These are phyloP conservation scores for Gynochthodes officinalis DNA, from an alignment of 257 asterid genomes.

Conservation along the genomic window DNA sequence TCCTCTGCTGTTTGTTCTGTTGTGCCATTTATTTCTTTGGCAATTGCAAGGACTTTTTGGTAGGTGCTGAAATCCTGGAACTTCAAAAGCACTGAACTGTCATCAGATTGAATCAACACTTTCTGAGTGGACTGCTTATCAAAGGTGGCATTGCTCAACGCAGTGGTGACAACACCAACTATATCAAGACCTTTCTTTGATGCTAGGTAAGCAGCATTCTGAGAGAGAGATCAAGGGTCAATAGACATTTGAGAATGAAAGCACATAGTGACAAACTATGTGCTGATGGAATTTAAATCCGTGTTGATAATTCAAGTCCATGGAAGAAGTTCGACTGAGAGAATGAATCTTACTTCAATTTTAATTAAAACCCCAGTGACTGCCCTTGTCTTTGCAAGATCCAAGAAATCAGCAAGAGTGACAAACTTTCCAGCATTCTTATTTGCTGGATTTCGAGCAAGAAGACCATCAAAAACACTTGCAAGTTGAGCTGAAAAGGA, in stretches of 20 bases:
- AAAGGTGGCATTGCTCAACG: conserved; percentile 57
- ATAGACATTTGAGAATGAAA: not conserved
- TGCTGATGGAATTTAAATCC: not conserved
- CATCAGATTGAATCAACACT: conserved; percentile 68
- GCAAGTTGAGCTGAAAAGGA: conserved; percentile 55
- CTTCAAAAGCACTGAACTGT: conserved; percentile 55
- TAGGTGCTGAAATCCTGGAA: conserved; percentile 49
- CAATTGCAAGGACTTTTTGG: conserved; percentile 49
- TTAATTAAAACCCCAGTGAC: conserved; percentile 49
- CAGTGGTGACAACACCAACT: conserved; percentile 41
- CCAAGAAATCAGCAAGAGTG: conserved; percentile 64
- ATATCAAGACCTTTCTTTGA: conserved; percentile 59
- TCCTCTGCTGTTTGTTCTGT: conserved; percentile 45
- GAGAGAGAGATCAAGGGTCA: not conserved
- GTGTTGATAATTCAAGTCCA: not conserved
- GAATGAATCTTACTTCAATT: conserved; percentile 36
- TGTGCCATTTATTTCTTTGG: conserved; percentile 37
- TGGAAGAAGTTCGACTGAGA: not conserved
- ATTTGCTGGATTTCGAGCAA: conserved; percentile 57
- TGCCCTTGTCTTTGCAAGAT: conserved; percentile 52
- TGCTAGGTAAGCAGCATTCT: conserved; percentile 78
- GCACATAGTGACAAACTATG: not conserved
- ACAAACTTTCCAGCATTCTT: conserved; percentile 67
- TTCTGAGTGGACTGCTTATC: conserved; percentile 56
- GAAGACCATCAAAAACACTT: conserved; percentile 34